These are phyloP conservation scores for Forsythia suspensa DNA, from an alignment of 257 asterid species.

Conservation along the genomic window DNA sequence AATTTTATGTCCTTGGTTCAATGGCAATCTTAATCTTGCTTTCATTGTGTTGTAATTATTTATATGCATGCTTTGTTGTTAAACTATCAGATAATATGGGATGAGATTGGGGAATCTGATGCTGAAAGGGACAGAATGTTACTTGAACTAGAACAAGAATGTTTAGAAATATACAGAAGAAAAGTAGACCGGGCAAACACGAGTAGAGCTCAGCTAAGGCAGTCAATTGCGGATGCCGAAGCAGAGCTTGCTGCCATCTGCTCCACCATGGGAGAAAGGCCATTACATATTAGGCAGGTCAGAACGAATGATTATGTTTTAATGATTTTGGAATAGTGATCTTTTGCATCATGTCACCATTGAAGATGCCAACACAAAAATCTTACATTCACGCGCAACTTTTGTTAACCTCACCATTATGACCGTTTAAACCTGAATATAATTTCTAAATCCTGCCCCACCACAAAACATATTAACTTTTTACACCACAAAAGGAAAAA, in stretches of 20 bases:
- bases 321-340: neutral
- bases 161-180: slow-evolving; percentile 89
- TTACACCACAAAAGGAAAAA: neutral
- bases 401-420: neutral
- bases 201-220: slow-evolving; percentile 85
- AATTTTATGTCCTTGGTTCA: neutral
- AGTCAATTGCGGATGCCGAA: slow-evolving; percentile 96
- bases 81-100: slow-evolving; percentile 82
- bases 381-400: neutral
- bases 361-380: slow-evolving; percentile 10
- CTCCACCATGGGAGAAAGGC: slow-evolving; percentile 90
- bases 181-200: slow-evolving; percentile 92
- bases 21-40: neutral
- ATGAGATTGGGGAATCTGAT: slow-evolving; percentile 95
- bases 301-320: slow-evolving; percentile 4
- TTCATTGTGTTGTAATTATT: neutral
- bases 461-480: slow-evolving; percentile 6
- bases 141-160: slow-evolving; percentile 87
- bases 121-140: slow-evolving; percentile 75
- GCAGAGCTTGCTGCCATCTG: slow-evolving; percentile 92
- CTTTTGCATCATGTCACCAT: neutral
- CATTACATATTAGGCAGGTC: slow-evolving; percentile 92
- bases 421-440: slow-evolving; percentile 1
- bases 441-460: neutral
- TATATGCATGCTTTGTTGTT: slow-evolving; percentile 12